Evolutionary conservation across 257 asterid species (phyloP), one percentile per base, ranked within the genome.

Genomic region (Primulina eburnea): DNA sequence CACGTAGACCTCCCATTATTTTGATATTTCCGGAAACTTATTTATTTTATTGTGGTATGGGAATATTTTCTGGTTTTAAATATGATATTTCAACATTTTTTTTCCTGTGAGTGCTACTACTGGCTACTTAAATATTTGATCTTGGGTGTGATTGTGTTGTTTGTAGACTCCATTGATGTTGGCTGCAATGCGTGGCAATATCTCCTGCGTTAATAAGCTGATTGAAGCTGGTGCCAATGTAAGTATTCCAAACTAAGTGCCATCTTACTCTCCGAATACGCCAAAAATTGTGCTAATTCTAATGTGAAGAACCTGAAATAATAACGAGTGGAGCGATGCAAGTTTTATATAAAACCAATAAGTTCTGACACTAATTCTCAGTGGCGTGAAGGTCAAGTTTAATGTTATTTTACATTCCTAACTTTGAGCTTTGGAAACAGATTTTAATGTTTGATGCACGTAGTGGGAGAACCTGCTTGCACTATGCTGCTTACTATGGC

Each of bases 131-230:
- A 26, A 73, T 12, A 8, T 47, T 28, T 33, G 69, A 28, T 65
- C 5, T 67, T 73, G 68, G 69, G 21, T 77, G 21, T 76, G 74
- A 35, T 71, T 75, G 30, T 80, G 80, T 57, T 68, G 74, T 77
- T 67, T 75, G 14, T 79, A 94, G 99, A 94, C 97, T 75, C 97
- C 99, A 69, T 76, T 94, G 86, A 94, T 91, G 99, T 74, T 94
- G 82, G 99, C 99, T 68, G 92, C 99, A 78, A 91, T 94, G 97
- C 92, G 89, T 64, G 99, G 99, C 69, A 88, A 89, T 88, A 79
- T 91, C 84, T 73, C 84, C 10, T 91, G 99, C 76, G 92, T 91
- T 73, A 71, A 77, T 74, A 89, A 83, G 86, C 92, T 94, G 37
- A 94, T 91, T 47, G 92, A 86, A 80, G 90, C 95, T n/a, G 99